Evolutionary conservation across 352 stramenopile genomes (phyloP).

Genomic region (Albugo candida): DNA sequence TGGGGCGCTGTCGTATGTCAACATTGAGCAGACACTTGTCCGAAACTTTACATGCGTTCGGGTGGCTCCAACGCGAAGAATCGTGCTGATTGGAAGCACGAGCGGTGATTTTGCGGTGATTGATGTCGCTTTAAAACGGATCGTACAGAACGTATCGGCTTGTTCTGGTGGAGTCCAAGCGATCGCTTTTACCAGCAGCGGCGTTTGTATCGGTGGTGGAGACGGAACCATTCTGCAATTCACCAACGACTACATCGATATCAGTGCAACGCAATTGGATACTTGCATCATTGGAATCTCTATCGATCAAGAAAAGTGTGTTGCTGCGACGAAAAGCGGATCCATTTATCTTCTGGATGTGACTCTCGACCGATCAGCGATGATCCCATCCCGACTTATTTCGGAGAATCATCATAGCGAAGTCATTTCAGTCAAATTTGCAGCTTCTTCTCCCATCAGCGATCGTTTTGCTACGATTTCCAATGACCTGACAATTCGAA

Average conservation of each 20-base stretch:
- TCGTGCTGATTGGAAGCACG: constrained; percentile 63
- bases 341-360: constrained; percentile 49
- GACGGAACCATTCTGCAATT: constrained; percentile 76
- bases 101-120: constrained; percentile 78
- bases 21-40: constrained; percentile 56
- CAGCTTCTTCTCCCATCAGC: constrained; percentile 22
- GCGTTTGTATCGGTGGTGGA: constrained; percentile 59
- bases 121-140: constrained; percentile 42
- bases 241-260: constrained; percentile 50
- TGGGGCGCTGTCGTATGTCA: constrained; percentile 46
- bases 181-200: constrained; percentile 23
- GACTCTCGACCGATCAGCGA: constrained; percentile 6
- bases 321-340: constrained; percentile 60
- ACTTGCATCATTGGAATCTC: constrained; percentile 27
- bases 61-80: constrained; percentile 68
- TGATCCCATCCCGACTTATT: constrained; percentile 10
- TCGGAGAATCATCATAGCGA: constrained; percentile 69
- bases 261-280: constrained; percentile 40
- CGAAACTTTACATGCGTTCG: constrained; percentile 69
- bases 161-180: constrained; percentile 65
- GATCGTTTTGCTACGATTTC: constrained; percentile 82
- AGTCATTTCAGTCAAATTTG: constrained; percentile 68
- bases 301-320: constrained; percentile 19
- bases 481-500: constrained; percentile 66
- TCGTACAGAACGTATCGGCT: constrained; percentile 47